These are phyloP conservation scores for Kodamaea suecica DNA, from an alignment of 1,139 yeast genomes.

Conservation along the genomic window DNA sequence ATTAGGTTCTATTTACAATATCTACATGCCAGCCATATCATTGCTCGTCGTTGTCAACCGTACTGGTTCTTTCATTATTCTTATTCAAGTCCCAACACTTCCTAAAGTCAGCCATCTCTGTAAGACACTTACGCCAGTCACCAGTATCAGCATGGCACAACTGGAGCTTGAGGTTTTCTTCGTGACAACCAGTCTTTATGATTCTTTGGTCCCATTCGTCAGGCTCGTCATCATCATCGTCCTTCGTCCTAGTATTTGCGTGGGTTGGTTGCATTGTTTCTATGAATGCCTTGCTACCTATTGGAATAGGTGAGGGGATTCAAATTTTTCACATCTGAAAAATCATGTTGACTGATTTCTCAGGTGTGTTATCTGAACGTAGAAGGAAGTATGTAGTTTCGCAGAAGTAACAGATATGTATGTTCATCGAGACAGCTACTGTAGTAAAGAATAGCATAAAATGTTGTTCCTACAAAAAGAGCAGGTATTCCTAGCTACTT, in stretches of 20 bases:
- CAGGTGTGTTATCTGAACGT: too few species aligned
- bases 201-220: constrained; percentile 77
- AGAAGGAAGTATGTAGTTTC: too few species aligned
- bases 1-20: neutral
- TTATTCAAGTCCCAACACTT: constrained; percentile 64
- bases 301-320: too few species aligned
- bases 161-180: constrained; percentile 62
- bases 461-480: too few species aligned
- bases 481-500: too few species aligned
- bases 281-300: too few species aligned
- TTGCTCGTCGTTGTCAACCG: constrained; percentile 34
- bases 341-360: too few species aligned
- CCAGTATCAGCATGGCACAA: constrained; percentile 77
- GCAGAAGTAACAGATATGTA: too few species aligned
- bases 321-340: too few species aligned
- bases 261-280: constrained; percentile 4
- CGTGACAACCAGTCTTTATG: constrained; percentile 69
- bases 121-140: constrained; percentile 72
- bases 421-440: too few species aligned
- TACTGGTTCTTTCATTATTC: constrained; percentile 54
- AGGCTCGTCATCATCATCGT: constrained; percentile 49
- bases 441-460: too few species aligned
- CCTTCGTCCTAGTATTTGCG: neutral
- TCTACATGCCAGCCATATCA: neutral
- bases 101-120: constrained; percentile 65